These are phyloP conservation scores for Fusarium poae DNA, from an alignment of 2,329 filamentous ascomycete genomes.

Conservation along the genomic window DNA sequence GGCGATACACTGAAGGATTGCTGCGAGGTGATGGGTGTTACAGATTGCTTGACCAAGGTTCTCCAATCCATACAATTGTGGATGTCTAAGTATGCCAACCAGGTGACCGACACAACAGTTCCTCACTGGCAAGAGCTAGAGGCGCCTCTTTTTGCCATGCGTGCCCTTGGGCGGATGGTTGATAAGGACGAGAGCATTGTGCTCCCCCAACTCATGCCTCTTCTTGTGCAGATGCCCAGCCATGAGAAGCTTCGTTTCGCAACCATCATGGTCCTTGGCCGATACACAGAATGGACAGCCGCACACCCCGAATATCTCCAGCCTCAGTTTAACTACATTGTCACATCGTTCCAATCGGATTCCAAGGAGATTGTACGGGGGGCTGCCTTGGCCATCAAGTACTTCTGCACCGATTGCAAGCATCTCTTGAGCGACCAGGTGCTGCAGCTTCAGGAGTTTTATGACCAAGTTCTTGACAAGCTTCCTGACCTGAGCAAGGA, in stretches of 20 bases:
- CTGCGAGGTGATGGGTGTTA: slow-evolving; percentile 94
- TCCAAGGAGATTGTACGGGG: slow-evolving; percentile 93
- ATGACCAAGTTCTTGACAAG: slow-evolving; percentile 88
- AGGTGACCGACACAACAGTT: slow-evolving; percentile 79
- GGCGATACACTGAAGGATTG: slow-evolving; percentile 97
- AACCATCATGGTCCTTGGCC: slow-evolving; percentile 95
- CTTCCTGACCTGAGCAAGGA: slow-evolving; percentile 90
- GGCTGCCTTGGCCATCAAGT: slow-evolving; percentile 93
- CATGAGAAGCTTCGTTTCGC: slow-evolving; percentile 99
- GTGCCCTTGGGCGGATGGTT: slow-evolving; percentile 97
- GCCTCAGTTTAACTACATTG: slow-evolving; percentile 94
- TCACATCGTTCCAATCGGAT: slow-evolving; percentile 88
- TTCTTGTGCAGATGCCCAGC: slow-evolving; percentile 92
- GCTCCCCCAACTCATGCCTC: slow-evolving; percentile 89
- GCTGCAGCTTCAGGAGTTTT: slow-evolving; percentile 89
- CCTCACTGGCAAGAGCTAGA: slow-evolving; percentile 98
- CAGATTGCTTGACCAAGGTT: slow-evolving; percentile 90
- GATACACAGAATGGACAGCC: slow-evolving; percentile 98
- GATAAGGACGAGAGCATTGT: slow-evolving; percentile 88
- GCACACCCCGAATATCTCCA: slow-evolving; percentile 93
- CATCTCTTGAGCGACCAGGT: slow-evolving; percentile 87
- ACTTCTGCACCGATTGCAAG: slow-evolving; percentile 96
- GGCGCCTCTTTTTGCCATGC: slow-evolving; percentile 93
- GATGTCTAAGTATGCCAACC: slow-evolving; percentile 84
- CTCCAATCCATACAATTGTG: slow-evolving; percentile 88